Percentiles rank a stretch among this genome's conserved stretches.
Evolutionary conservation across 2,329 filamentous ascomycete genomes (phyloP).

Genomic region (Diaporthe caulivora): DNA sequence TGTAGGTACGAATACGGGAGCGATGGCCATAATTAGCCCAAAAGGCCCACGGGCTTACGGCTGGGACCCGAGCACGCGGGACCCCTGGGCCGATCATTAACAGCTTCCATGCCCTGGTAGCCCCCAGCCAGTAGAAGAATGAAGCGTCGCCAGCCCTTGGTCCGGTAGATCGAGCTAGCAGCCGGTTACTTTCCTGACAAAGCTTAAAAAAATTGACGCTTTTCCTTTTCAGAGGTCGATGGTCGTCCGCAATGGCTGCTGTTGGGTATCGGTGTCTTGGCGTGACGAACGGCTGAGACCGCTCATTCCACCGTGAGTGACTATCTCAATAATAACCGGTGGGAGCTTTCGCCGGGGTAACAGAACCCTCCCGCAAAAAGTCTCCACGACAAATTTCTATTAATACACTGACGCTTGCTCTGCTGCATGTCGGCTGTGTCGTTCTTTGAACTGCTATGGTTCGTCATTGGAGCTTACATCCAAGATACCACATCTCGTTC

Average conservation of each 20-base stretch:
- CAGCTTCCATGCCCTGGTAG: too few species aligned
- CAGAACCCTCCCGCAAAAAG: too few species aligned
- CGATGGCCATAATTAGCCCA: background rate
- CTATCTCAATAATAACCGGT: too few species aligned
- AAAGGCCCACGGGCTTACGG: background rate
- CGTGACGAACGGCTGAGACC: background rate
- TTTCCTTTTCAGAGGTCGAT: background rate
- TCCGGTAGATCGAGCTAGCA: background rate
- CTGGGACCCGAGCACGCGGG: constrained; percentile 8
- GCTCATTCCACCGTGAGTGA: background rate
- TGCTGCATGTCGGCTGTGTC: too few species aligned
- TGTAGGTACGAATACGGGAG: constrained; percentile 15
- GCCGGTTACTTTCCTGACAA: background rate
- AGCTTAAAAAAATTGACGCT: background rate
- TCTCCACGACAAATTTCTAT: too few species aligned
- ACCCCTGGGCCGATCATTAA: background rate
- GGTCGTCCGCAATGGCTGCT: background rate
- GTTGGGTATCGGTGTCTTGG: background rate
- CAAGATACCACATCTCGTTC: too few species aligned
- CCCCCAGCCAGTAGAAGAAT: background rate
- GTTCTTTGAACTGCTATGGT: too few species aligned
- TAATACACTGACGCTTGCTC: too few species aligned
- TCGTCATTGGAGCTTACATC: too few species aligned
- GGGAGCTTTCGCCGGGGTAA: too few species aligned
- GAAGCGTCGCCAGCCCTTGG: background rate